These are phyloP conservation scores for Apiotrichum laibachii DNA, from an alignment of 1,284 basidiomycete genomes.

Conservation along the genomic window DNA sequence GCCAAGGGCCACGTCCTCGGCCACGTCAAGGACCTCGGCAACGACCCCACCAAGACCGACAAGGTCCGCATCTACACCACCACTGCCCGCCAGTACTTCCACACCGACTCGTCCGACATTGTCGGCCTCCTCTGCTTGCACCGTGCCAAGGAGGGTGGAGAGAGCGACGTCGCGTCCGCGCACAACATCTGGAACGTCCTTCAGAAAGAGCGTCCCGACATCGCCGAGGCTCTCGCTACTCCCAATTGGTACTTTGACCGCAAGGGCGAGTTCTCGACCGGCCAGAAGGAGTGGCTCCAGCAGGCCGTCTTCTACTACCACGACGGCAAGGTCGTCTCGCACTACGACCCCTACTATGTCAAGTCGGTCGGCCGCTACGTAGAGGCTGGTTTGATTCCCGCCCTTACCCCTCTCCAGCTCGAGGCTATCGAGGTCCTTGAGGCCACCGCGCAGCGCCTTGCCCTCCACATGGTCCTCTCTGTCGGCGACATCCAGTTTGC, in stretches of 20 bases:
- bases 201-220: constrained; percentile 51
- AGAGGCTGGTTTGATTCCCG: constrained; percentile 50
- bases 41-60: constrained; percentile 53
- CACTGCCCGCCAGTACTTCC: constrained; percentile 52
- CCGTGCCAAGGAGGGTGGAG: constrained; percentile 55
- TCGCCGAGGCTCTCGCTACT: constrained; percentile 46
- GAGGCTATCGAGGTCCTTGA: constrained; percentile 53
- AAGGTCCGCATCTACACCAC: constrained; percentile 54
- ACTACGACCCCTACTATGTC: constrained; percentile 46
- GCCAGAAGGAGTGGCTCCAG: constrained; percentile 35
- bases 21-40: constrained; percentile 51
- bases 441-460: constrained; percentile 47
- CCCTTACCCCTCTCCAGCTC: constrained; percentile 40
- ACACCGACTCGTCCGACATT: constrained; percentile 44
- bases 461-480: constrained; percentile 53
- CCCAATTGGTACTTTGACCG: constrained; percentile 50
- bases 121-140: constrained; percentile 54
- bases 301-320: constrained; percentile 31
- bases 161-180: constrained; percentile 52
- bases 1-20: constrained; percentile 51
- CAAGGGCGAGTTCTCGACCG: constrained; percentile 50
- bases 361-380: constrained; percentile 29
- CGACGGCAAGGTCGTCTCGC: constrained; percentile 27
- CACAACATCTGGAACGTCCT: constrained; percentile 54
- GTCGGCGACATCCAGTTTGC: constrained; percentile 52